Base-by-base conservation (phyloP, 2,329 filamentous ascomycete species). In the Pseudopyrenochaeta lycopersici region DNA sequence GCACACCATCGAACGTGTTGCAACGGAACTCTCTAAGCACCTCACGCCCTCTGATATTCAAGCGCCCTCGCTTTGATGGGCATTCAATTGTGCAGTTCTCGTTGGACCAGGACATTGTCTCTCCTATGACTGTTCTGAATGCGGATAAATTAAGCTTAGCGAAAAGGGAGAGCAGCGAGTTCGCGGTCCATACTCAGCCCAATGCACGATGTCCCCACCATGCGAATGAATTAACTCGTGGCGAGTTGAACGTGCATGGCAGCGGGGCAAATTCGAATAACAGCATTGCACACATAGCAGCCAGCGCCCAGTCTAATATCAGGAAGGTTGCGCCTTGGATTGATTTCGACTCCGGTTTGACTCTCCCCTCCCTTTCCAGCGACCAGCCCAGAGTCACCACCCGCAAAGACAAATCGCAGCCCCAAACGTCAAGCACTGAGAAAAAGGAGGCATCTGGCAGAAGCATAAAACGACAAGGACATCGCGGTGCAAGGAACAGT, bases 261-360 rank as follows among this genome's bases (percentile, higher is more conserved):
- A 61, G 47, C 11, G 44, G 46, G 10, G 31, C 10, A 11, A 17
- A 27, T 4, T 67, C 61, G 3, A 49, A 43, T 2, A 9, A 39
- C 30, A 66, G 62, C 35, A 66, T 54, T 29, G 42, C 27, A 3
- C 55, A 54, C 9, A 57, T 52, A 5, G 23, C 39, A 1, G 20
- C 27, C 7, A 63, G 52, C 35, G 51, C 52, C 5, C 42, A 17
- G 3, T 54, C 36, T 31, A 53, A 66, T 9, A 63, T 68, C 30
- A 49, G 50, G 31, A 65, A 69, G 39, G 56, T 70, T 2, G 58
- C 67, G 2, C 67, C 69, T 4, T 71, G 67, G 67, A 52, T 61
- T 2, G 63, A 67, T 18, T 52, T 43, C 12, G 62, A 68, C 4
- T 46, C 47, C 2, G 18, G 36, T 0, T 39, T 61, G 2, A 30